phyloP scores from a whole-genome alignment of 306 rosid genomes.

The Sophora flavescens region DNA sequence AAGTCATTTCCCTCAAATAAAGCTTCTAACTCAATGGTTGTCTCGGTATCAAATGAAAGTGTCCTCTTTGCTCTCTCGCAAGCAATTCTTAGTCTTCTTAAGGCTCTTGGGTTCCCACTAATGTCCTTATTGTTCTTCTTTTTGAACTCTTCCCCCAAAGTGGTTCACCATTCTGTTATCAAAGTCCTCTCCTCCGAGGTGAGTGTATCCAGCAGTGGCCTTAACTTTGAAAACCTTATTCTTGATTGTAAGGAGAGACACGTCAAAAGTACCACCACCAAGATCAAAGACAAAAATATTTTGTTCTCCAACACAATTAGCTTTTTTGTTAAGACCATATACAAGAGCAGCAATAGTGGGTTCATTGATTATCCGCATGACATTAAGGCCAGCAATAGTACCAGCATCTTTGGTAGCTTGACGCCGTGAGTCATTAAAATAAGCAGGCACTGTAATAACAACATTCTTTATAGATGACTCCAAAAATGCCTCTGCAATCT shows the following conservation, averaged over 20 bases:
- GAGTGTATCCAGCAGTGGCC: constrained; percentile 44
- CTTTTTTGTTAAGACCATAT: constrained; percentile 64
- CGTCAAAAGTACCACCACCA: constrained; percentile 69
- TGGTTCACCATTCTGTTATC: constrained; percentile 41
- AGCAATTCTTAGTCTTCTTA: constrained; percentile 33
- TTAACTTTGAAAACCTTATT: constrained; percentile 18
- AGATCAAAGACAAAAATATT: constrained; percentile 50
- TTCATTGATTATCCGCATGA: constrained; percentile 54
- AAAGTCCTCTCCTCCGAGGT: constrained; percentile 52
- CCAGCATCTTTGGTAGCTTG: constrained; percentile 49
- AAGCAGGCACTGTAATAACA: constrained; percentile 65
- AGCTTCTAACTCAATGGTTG: constrained; percentile 11
- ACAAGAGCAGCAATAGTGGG: constrained; percentile 66
- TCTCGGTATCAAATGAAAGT: not conserved
- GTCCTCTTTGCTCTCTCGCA: constrained; percentile 28
- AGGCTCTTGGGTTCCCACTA: not conserved
- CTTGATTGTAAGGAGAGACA: constrained; percentile 59
- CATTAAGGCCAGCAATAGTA: constrained; percentile 48
- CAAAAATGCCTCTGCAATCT: constrained; percentile 53
- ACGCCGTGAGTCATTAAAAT: constrained; percentile 61
- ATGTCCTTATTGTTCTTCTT: constrained; percentile 39
- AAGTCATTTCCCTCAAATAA: constrained; percentile 24
- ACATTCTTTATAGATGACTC: constrained; percentile 49
- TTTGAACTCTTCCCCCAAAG: constrained; percentile 27
- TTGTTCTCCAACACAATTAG: constrained; percentile 33